Conservation (phyloP, 1,284 basidiomycete genomes). For the Melampsora occidentalis region DNA sequence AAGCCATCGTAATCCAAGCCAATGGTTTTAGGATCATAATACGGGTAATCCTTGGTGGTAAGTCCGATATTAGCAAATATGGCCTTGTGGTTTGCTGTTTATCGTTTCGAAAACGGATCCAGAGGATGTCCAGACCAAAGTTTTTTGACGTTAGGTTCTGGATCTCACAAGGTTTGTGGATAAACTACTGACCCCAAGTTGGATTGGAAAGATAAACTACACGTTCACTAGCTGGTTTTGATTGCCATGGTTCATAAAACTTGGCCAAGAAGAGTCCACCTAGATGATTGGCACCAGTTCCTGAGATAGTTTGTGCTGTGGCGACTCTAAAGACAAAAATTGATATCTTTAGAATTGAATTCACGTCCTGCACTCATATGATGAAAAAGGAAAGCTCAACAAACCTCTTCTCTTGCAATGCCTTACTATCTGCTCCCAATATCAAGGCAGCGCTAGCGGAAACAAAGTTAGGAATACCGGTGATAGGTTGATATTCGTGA, state of each 20-base stretch:
- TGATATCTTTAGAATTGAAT: background rate
- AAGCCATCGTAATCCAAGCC: conserved; percentile 79
- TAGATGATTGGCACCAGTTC: conserved; percentile 92
- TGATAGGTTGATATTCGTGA: conserved; percentile 92
- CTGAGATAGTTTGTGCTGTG: conserved; percentile 87
- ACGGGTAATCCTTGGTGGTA: conserved; percentile 75
- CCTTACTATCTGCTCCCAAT: conserved; percentile 70
- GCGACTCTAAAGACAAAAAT: conserved; percentile 46
- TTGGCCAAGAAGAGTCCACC: conserved; percentile 81
- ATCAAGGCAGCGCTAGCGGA: conserved; percentile 75
- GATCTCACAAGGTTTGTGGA: conserved; percentile 44
- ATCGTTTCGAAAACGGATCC: background rate
- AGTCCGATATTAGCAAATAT: conserved; percentile 83
- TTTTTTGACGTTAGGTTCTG: background rate
- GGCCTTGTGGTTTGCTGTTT: conserved; percentile 78
- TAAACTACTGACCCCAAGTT: conserved; percentile 75
- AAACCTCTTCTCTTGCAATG: conserved; percentile 66
- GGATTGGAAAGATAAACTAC: conserved; percentile 80
- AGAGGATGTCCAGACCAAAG: background rate
- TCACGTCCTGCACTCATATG: background rate
- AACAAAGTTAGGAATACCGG: conserved; percentile 78
- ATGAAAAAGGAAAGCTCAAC: background rate
- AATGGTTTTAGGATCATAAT: conserved; percentile 86
- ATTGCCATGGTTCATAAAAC: conserved; percentile 71
- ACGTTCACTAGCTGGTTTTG: conserved; percentile 57